Evolutionary conservation across 2,329 filamentous ascomycete species (phyloP).

Genomic region (Ceratocystis smalleyi): DNA sequence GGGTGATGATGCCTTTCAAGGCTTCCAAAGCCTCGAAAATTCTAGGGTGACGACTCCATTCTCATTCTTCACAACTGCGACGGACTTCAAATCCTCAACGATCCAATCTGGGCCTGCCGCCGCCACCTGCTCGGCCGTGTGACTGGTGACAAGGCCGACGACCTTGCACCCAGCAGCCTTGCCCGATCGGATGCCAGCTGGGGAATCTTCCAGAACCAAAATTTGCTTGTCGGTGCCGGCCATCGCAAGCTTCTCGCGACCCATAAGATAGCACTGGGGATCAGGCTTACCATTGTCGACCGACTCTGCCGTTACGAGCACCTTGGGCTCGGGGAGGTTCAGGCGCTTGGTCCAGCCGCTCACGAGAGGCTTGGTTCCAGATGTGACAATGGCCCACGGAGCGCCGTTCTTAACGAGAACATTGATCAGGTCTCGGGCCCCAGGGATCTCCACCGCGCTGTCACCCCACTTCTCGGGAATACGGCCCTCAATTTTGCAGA

Average conservation of each 20-base stretch:
- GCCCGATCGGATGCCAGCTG: slow-evolving; percentile 67
- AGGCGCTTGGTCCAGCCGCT: slow-evolving; percentile 57
- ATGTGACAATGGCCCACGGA: slow-evolving; percentile 79
- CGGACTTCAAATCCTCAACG: slow-evolving; percentile 60
- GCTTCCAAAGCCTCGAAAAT: slow-evolving; percentile 44
- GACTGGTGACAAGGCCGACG: slow-evolving; percentile 70
- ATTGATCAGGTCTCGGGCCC: slow-evolving; percentile 55
- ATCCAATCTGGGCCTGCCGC: slow-evolving; percentile 78
- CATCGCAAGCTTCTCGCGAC: slow-evolving; percentile 44
- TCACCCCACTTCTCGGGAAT: slow-evolving; percentile 63
- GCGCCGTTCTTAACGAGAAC: slow-evolving; percentile 44
- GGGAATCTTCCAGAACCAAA: slow-evolving; percentile 77
- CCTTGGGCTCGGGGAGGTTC: slow-evolving; percentile 46
- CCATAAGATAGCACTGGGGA: slow-evolving; percentile 56
- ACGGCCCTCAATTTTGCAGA: slow-evolving; percentile 59
- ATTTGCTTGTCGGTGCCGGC: slow-evolving; percentile 35
- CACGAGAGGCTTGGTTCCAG: slow-evolving; percentile 52
- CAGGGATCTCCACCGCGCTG: slow-evolving; percentile 74
- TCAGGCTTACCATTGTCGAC: slow-evolving; percentile 64
- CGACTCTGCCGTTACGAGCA: slow-evolving; percentile 61
- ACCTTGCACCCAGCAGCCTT: slow-evolving; percentile 78
- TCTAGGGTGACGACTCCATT: slow-evolving; percentile 50
- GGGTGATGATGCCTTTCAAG: slow-evolving; percentile 16
- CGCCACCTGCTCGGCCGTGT: slow-evolving; percentile 54
- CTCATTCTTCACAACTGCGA: slow-evolving; percentile 44